These are phyloP conservation scores for Aphanomyces cochlioides DNA, from an alignment of 352 stramenopile species.

Conservation along the genomic window DNA sequence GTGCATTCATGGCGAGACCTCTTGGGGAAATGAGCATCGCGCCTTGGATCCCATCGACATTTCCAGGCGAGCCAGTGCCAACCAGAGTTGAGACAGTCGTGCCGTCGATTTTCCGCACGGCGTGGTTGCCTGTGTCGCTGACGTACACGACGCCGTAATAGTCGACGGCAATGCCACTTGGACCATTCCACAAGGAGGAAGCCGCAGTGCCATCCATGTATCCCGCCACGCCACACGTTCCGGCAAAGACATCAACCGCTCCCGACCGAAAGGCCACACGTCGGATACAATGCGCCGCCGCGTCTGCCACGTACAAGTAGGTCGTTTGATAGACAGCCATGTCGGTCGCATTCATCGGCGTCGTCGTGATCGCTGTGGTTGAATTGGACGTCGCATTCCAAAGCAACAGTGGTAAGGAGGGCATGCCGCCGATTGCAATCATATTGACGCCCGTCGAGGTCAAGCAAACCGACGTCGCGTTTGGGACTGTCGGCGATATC, in stretches of 20 bases:
- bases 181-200: slow-evolving; percentile 88
- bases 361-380: neutral
- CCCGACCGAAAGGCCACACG: slow-evolving; percentile 43
- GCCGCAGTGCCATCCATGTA: slow-evolving; percentile 79
- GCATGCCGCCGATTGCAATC: neutral
- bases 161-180: slow-evolving; percentile 84
- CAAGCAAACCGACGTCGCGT: neutral
- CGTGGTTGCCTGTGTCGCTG: slow-evolving; percentile 94
- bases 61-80: slow-evolving; percentile 62
- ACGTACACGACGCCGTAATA: slow-evolving; percentile 87
- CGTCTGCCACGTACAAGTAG: slow-evolving; percentile 65
- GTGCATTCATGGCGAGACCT: slow-evolving; percentile 65
- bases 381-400: neutral
- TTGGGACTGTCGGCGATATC: neutral
- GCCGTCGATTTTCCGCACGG: slow-evolving; percentile 81
- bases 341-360: neutral
- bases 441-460: neutral
- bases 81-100: slow-evolving; percentile 78
- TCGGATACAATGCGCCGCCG: slow-evolving; percentile 76
- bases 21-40: slow-evolving; percentile 88
- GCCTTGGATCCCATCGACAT: slow-evolving; percentile 77
- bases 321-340: neutral
- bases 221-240: slow-evolving; percentile 78
- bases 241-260: slow-evolving; percentile 57
- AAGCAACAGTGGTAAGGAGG: neutral